phyloP scores from a whole-genome alignment of 495 filamentous ascomycete genomes.

The Tetracladium setigerum region DNA sequence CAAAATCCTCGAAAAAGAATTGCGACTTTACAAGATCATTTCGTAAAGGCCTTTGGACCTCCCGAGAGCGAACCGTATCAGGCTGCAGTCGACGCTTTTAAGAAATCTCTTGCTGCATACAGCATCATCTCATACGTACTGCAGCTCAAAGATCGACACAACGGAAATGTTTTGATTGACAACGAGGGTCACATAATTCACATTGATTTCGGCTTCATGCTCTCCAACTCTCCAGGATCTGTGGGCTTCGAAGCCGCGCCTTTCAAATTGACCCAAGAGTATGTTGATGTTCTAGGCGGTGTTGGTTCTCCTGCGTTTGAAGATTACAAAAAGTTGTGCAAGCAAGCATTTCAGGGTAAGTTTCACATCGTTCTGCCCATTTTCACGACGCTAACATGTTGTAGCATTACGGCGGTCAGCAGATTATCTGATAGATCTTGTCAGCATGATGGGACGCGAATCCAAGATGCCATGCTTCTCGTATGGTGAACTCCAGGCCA shows the following conservation, averaged over 20 bases:
- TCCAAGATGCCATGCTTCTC: slow-evolving; percentile 72
- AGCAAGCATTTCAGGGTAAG: slow-evolving; percentile 64
- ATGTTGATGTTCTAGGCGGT: slow-evolving; percentile 67
- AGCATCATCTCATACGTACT: slow-evolving; percentile 69
- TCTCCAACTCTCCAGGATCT: slow-evolving; percentile 67
- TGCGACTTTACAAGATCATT: slow-evolving; percentile 68
- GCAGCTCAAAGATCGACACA: slow-evolving; percentile 74
- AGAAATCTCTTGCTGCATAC: slow-evolving; percentile 63
- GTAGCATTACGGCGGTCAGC: slow-evolving; percentile 59
- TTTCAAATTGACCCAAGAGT: slow-evolving; percentile 73
- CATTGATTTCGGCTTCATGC: slow-evolving; percentile 80
- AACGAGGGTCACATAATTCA: slow-evolving; percentile 74
- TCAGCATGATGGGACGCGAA: slow-evolving; percentile 68
- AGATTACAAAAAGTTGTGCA: slow-evolving; percentile 61
- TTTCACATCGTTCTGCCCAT: background rate
- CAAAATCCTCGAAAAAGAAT: slow-evolving; percentile 59
- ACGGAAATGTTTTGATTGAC: slow-evolving; percentile 72
- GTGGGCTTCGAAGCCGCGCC: slow-evolving; percentile 75
- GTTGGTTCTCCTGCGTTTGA: slow-evolving; percentile 53
- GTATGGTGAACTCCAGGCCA: slow-evolving; percentile 52
- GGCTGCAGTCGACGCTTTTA: slow-evolving; percentile 61
- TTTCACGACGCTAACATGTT: slow-evolving; percentile 6
- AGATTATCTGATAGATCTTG: slow-evolving; percentile 64
- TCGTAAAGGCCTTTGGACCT: slow-evolving; percentile 63
- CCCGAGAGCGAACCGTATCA: slow-evolving; percentile 52